Base-by-base conservation (phyloP, 2,329 filamentous ascomycete species). In the Fusarium citri region DNA sequence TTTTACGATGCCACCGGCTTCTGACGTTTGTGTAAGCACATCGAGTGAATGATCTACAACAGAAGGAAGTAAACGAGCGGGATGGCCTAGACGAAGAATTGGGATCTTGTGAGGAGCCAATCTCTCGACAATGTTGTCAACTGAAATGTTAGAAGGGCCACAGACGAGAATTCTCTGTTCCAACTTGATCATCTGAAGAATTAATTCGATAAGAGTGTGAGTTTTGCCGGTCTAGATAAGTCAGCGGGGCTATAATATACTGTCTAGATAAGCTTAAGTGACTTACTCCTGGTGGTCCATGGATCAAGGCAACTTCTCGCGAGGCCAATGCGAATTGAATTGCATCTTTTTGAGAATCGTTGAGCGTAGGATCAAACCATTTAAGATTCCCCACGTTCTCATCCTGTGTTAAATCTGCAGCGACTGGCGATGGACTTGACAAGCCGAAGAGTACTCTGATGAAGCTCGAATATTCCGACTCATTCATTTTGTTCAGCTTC, bases 81-180 rank as follows among this genome's bases (percentile, higher is more conserved):
- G 96, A 79, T 99, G 96, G 2, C 96, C 96, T 1, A 99, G 88
- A 3, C 96, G 91, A 37, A 98, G 87, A 74, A 98, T 94, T 0
- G 94, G 91, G 2, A 98, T 86, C 75, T 94, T 94, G 79, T 94
- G 92, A 0, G 92, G 89, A 3, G 94, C 89, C 3, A 98, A 87
- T 10, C 96, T 90, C 80, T 99, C 96, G 11, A 98, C 94, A 61
- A 99, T 97, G 77, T 99, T 99, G 85, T 99, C 96, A 2, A 99
- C 96, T 1, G 94, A 96, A 73, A 99, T 94, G 78, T 99, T 99
- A 30, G 94, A 97, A 0, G 96, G 96, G 0, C 95, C 96, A 75
- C 96, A 98, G n/a, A 98, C 95, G 3, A 98, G 85, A 14, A 98
- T 85, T 3, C 94, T 89, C 56, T 91, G 86, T 34, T 89, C 87